These are phyloP conservation scores for Penicillium bovifimosum DNA, from an alignment of 495 filamentous ascomycete species.

Conservation along the genomic window DNA sequence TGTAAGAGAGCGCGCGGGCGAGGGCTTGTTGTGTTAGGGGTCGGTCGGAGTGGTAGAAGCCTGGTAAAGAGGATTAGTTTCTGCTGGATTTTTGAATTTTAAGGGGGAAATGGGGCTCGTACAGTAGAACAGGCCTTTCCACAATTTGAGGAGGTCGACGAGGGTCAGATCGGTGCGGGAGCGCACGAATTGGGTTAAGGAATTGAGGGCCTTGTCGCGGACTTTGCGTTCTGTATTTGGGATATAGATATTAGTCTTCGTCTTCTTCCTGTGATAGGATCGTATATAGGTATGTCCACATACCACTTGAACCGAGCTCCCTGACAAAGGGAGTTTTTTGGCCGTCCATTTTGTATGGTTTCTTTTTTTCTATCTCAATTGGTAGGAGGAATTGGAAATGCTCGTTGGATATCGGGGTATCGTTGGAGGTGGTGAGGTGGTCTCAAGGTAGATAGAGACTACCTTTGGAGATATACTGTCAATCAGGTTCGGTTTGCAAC, in stretches of 20 bases:
- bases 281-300: slow-evolving; percentile 4
- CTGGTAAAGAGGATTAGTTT: slow-evolving; percentile 26
- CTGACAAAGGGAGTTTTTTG: slow-evolving; percentile 66
- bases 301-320: slow-evolving; percentile 74
- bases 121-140: slow-evolving; percentile 97
- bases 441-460: not conserved
- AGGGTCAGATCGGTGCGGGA: slow-evolving; percentile 60
- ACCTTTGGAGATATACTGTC: not conserved
- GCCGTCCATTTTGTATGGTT: slow-evolving; percentile 43
- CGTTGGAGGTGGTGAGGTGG: not conserved
- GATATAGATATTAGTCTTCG: slow-evolving; percentile 8
- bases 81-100: not conserved
- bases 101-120: slow-evolving; percentile 4
- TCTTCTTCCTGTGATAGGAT: not conserved
- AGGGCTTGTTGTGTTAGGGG: slow-evolving; percentile 82
- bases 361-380: slow-evolving; percentile 2
- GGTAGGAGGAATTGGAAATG: not conserved
- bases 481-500: not conserved
- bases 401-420: not conserved
- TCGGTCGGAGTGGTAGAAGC: slow-evolving; percentile 90
- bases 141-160: slow-evolving; percentile 82
- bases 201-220: slow-evolving; percentile 74
- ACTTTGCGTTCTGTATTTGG: slow-evolving; percentile 63
- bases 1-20: slow-evolving; percentile 70
- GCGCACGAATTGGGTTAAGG: slow-evolving; percentile 71